Base-by-base conservation (phyloP, 768 basidiomycete species). In the Leccinum broughii region DNA sequence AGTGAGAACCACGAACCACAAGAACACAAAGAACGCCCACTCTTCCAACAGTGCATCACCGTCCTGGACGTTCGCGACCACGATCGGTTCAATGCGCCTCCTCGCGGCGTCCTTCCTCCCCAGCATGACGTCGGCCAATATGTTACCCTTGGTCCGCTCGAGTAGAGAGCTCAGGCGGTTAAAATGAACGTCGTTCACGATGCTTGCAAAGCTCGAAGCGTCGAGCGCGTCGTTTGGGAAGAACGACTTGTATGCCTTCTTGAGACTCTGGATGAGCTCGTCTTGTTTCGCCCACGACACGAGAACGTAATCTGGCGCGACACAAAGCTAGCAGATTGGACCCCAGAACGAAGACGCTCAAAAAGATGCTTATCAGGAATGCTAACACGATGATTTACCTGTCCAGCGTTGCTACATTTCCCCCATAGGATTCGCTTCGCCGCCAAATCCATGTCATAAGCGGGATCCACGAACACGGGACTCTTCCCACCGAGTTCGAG, bases 351-450 rank as follows among this genome's bases (percentile, higher is more conserved):
- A 32, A 10, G 5, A 20, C 37, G 15, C 17, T 54, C 46, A 28
- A 26, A 32, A 32, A 6, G 3, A 20, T 35, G 15, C 14, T 54
- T 39, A 28, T 24, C 54, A 26, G 39, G 32, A 2, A 48, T 4
- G 28, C 26, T 22, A 35, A 22, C 39, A 28, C 9, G 48, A 20
- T 8, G 15, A 14, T 70, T 56, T 49, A 78, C 83, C 79, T 89
- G 89, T 9, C 90, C 90, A 2, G 83, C 77, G 62, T 91, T 90
- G 59, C 74, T 77, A 9, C 75, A 75, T 71, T 90, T 91, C 1
- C 85, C 89, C 81, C 83, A 88, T 28, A 89, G 71, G 35, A 89
- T 80, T 8, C 89, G 81, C 66, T 81, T 83, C 3, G 88, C 90
- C 0, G 84, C 81, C 34, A 86, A 60, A 6, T 78, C 72, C 63